A percentile compares a stretch with the other conserved stretches of the same genome.
Conservation (phyloP, 2,329 filamentous ascomycete genomes). For the Aureobasidium sp. region DNA sequence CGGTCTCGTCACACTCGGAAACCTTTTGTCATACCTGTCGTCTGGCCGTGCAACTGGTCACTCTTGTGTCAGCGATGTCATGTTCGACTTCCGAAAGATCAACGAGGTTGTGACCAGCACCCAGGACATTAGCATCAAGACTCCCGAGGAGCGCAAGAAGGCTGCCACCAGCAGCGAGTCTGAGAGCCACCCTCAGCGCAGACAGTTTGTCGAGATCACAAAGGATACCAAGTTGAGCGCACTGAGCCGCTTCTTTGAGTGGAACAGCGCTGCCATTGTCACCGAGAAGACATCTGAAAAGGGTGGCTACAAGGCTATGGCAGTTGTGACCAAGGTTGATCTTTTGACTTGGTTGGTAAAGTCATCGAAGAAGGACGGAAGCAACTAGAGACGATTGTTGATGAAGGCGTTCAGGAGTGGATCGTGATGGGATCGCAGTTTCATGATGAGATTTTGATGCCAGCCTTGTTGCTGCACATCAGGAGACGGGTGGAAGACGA, state of each 20-base stretch:
- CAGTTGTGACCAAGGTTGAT: constrained; percentile 94
- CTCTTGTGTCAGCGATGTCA: constrained; percentile 73
- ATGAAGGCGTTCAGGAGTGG: not conserved
- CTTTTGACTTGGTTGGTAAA: constrained; percentile 85
- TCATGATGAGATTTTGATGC: not conserved
- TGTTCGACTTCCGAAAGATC: constrained; percentile 90
- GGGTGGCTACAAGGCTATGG: constrained; percentile 62
- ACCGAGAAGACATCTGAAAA: constrained; percentile 62
- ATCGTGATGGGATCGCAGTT: not conserved
- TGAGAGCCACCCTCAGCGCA: constrained; percentile 40
- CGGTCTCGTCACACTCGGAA: constrained; percentile 88
- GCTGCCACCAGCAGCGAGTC: constrained; percentile 17
- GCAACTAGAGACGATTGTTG: not conserved
- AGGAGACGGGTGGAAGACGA: not conserved
- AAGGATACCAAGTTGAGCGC: constrained; percentile 74
- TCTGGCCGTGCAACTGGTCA: constrained; percentile 67
- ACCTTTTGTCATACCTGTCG: constrained; percentile 84
- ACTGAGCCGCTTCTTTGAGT: constrained; percentile 90
- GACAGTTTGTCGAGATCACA: constrained; percentile 89
- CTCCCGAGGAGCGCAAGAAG: constrained; percentile 30
- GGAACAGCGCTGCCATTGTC: constrained; percentile 93
- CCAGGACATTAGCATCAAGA: constrained; percentile 46
- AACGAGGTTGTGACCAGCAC: constrained; percentile 88
- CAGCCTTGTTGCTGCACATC: not conserved
- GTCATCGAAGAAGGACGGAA: constrained; percentile 31